Evolutionary conservation across 2,329 filamentous ascomycete species (phyloP), one percentile per base, ranked within the genome.

Genomic region (Beauveria brongniartii): DNA sequence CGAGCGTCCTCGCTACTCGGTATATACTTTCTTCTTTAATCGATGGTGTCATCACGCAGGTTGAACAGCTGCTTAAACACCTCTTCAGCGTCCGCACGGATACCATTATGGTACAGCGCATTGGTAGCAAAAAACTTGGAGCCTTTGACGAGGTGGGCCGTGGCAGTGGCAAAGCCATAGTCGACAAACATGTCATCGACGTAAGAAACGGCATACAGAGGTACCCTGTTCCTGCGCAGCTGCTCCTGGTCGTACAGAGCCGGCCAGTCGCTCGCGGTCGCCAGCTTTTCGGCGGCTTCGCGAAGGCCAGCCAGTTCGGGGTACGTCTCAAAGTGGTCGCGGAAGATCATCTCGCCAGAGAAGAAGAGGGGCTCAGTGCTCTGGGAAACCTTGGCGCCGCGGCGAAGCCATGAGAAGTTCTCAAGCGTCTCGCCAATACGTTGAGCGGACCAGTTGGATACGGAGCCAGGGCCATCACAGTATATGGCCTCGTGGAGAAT

Each of bases 111-210:
- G 69, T 94, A 94, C 80, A 96, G 84, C 26, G 82, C 80, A 71
- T 96, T 97, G 44, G 91, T 96, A 69, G 94, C 84, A 67, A 88
- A 94, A 46, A 90, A 86, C 76, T 91, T 92, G 70, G 85, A 88
- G 1, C 86, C 87, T 70, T 84, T 88, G 70, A 97, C 89, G 69
- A 86, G 82, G 46, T 76, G 77, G 10, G 90, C 91, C 18, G 91
- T 95, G 67, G 89, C 84, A 67, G 83, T 81, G 9, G 90, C 88
- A 59, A 92, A 76, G 7, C 84, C 84, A 66, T 84, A 89, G 69
- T 95, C 89, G 34, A 97, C 92, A 69, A 95, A 97, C 90, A 97
- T 94, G 70, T 96, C 92, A 64, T 96, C 88, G 5, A 91, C 72
- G 67, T 89, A 97, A 2, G 85, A 88, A 1, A 90, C 91, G 1